Conservation (phyloP, 2,329 filamentous ascomycete species). For the Fusarium paranaense region DNA sequence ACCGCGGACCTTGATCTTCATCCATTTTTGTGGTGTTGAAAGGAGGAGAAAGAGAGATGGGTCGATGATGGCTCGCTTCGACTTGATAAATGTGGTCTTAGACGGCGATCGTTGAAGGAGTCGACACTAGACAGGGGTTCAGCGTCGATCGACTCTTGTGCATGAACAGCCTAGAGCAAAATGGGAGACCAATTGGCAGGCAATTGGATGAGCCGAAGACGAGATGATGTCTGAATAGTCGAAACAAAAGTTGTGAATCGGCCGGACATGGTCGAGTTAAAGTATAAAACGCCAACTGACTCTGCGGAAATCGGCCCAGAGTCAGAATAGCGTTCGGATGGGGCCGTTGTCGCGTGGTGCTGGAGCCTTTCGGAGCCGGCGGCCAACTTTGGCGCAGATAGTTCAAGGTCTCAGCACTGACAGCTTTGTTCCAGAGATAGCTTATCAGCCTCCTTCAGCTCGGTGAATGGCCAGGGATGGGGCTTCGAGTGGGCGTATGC, state of each 20-base stretch:
- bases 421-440: slow-evolving; percentile 39
- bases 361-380: slow-evolving; percentile 34
- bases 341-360: slow-evolving; percentile 34
- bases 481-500: slow-evolving; percentile 30
- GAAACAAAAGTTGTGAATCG: neutral
- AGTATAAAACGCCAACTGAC: slow-evolving; percentile 21
- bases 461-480: slow-evolving; percentile 31
- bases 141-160: slow-evolving; percentile 10
- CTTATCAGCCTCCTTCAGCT: slow-evolving; percentile 40
- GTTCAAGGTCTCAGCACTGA: slow-evolving; percentile 20
- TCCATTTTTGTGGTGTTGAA: slow-evolving; percentile 57
- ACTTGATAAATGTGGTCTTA: slow-evolving; percentile 8
- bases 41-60: slow-evolving; percentile 14
- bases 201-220: neutral
- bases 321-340: slow-evolving; percentile 15
- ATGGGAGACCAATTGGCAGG: neutral
- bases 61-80: neutral
- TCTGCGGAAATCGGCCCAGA: slow-evolving; percentile 11
- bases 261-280: slow-evolving; percentile 12
- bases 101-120: slow-evolving; percentile 8
- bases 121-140: slow-evolving; percentile 16
- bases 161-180: neutral
- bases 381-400: slow-evolving; percentile 34
- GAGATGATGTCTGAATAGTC: neutral
- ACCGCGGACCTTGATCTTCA: slow-evolving; percentile 65